Base-by-base conservation (phyloP, 768 basidiomycete species). In the Hericium coralloides region DNA sequence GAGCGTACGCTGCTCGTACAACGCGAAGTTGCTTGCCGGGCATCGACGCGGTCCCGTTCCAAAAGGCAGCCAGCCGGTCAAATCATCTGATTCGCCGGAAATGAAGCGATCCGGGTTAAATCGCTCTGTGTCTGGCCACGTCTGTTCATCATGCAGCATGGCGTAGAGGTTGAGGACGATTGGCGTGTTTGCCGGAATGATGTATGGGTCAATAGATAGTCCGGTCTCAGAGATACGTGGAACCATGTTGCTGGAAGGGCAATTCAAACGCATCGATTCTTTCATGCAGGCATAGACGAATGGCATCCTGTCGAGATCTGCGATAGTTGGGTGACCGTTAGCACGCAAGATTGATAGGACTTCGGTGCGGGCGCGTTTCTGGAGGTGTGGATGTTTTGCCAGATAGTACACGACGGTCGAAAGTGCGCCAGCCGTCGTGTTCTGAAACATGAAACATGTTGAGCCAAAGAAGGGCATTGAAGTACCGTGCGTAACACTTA, bases 1-100 rank as follows among this genome's bases (percentile, higher is more conserved):
- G 12, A 74, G 60, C 12, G 70, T 68, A 25, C 72, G 66, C 63
- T 70, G 70, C 67, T 73, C 67, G 57, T 63, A 66, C 23, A 64
- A 48, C 17, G 67, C 64, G 57, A 68, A 68, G 60, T 63, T 50
- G 23, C 22, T 50, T 9, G 49, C 49, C 8, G 49, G 49, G 49
- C 49, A 50, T 7, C 49, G 49, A 14, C 49, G 49, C 49, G 49
- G 23, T 17, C 49, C 49, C 0, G 23, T 50, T 15, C 49, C 49
- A 8, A 50, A 50, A 23, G 49, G 49, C 49, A 50, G 10, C 49
- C 49, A 50, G 9, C 12, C 49, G 9, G 18, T 14, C 43, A 45
- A 17, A 12, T 50, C 49, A 25, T n/a, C 20, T 17, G 9, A 20
- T n/a, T n/a, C 4, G 17, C 9, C 20, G n/a, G 8, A n/a, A 15